Base-by-base conservation (phyloP, 2,329 filamentous ascomycete genomes). In the Verticillium dahliae region DNA sequence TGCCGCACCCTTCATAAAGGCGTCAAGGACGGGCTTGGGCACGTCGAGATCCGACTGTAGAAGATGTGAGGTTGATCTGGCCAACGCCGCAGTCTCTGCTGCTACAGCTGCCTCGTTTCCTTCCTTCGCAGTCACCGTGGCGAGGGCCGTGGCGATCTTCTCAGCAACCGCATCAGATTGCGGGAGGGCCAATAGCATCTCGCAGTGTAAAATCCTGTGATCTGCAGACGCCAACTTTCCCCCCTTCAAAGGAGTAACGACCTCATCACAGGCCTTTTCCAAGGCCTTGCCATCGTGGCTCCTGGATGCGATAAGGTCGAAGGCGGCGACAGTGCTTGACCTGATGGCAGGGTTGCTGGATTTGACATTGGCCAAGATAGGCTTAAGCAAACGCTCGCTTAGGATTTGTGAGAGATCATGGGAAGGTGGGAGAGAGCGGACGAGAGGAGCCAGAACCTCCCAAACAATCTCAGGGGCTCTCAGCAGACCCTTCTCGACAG, bases 391-490 rank as follows among this genome's bases (percentile, higher is more conserved):
- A 64, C 90, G 90, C 33, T 82, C 80, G 59, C 84, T 82, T 18
- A 98, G 80, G 4, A 90, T 77, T 41, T 86, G 84, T 9, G 94
- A 94, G 18, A 98, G 81, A 69, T 99, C 94, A 67, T 95, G 82
- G 6, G 79, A 78, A 34, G 78, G 71, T 1, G 92, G 87, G 6
- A 99, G 78, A 34, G 91, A 85, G 9, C 81, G 74, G 62, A 96
- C 81, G 56, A 98, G 80, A 13, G 89, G 86, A 6, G 88, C 85
- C 58, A 98, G 78, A 31, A 97, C 81, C 65, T 92, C 90, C 34
- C 98, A 80, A 14, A 97, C 87, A 54, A 97, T 88, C 75, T 99
- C 95, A 1, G 95, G 96, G 7, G 94, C 89, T 71, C 96, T 85
- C 56, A 99, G 78, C 61, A 99, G 82, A 6, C 90, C 88, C 76